Evolutionary conservation across 345 rosid species (phyloP).

Genomic region (Arabidopsis suecica): DNA sequence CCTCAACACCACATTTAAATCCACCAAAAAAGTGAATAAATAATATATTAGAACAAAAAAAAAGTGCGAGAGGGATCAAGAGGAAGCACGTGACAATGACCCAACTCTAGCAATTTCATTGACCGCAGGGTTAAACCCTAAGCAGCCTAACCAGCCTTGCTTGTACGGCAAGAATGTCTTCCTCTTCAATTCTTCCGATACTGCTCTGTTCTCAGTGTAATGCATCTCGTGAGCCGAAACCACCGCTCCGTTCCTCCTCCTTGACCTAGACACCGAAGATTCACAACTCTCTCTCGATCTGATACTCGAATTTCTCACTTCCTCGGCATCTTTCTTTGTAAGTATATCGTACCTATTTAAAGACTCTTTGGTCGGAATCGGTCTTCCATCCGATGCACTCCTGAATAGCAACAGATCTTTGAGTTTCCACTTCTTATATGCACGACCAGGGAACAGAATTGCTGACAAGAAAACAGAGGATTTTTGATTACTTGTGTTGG

Average conservation of each 20-base stretch:
- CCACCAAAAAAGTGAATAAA: conserved; percentile 27
- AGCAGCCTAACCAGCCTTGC: conserved; percentile 87
- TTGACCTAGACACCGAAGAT: conserved; percentile 46
- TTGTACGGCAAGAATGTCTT: conserved; percentile 90
- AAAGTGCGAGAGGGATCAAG: conserved; percentile 31
- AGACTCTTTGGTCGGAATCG: conserved; percentile 54
- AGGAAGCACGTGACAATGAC: conserved; percentile 69
- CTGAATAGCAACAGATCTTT: conserved; percentile 79
- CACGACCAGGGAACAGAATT: conserved; percentile 58
- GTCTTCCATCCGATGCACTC: conserved; percentile 93
- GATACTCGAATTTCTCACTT: conserved; percentile 60
- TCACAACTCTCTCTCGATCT: conserved; percentile 68
- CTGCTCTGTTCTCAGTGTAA: conserved; percentile 87
- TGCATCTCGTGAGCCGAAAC: conserved; percentile 86
- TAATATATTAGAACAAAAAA: background rate
- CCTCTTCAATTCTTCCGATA: conserved; percentile 85
- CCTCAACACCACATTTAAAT: conserved; percentile 26
- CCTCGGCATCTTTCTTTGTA: conserved; percentile 62
- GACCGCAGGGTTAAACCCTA: conserved; percentile 76
- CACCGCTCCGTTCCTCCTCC: conserved; percentile 48
- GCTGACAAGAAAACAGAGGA: conserved; percentile 66
- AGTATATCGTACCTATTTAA: conserved; percentile 55
- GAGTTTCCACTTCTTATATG: conserved; percentile 78
- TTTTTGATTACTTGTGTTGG: conserved; percentile 46
- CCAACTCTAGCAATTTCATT: conserved; percentile 73